Base-by-base conservation (phyloP, 208 protist genomes). In the Herpetomonas tarakana region DNA sequence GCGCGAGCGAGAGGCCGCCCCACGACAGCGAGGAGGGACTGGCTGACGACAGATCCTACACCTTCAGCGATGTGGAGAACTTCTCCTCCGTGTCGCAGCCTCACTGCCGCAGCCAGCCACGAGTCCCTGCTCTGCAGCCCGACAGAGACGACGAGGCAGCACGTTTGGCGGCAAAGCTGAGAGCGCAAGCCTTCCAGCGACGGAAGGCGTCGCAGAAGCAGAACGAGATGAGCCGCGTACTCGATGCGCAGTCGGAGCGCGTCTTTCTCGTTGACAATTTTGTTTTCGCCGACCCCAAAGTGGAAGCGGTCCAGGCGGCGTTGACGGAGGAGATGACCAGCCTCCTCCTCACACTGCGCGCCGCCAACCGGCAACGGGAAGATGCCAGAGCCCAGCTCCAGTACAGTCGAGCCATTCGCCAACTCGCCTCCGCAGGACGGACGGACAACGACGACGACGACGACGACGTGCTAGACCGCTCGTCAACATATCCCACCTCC, bases 271-370 rank as follows among this genome's bases (percentile, higher is more conserved):
- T 52, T 18, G 18, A 27, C 16, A 21, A 51, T 25, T 68, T 53
- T 14, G 11, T 70, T 18, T 86, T 77, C 44, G 64, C 75, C 19
- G 85, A 92, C 58, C 62, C 68, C 0, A 71, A 51, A 19, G 70
- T 92, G 19, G 81, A 92, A 35, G 46, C 64, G 21, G 39, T 74
- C 26, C 69, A 78, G 45, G 68, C 76, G 0, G 46, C 26, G 1
- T 51, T 92, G 29, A 74, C 83, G 58, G 53, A 67, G n/a, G 85
- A 92, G 52, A 39, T 92, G 29, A 80, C 78, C 24, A 66, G 68
- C 14, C 52, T 87, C 55, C 45, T 88, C 46, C 66, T 87, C 19
- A 59, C 69, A 18, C 59, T 87, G 2, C 59, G 79, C 0, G 46
- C 26, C 1, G 24, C 44, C 18, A 91, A 91, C 50, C 24, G 63